Conservation (phyloP, 805 yeast genomes). For the Starmerella sirachaensis region DNA sequence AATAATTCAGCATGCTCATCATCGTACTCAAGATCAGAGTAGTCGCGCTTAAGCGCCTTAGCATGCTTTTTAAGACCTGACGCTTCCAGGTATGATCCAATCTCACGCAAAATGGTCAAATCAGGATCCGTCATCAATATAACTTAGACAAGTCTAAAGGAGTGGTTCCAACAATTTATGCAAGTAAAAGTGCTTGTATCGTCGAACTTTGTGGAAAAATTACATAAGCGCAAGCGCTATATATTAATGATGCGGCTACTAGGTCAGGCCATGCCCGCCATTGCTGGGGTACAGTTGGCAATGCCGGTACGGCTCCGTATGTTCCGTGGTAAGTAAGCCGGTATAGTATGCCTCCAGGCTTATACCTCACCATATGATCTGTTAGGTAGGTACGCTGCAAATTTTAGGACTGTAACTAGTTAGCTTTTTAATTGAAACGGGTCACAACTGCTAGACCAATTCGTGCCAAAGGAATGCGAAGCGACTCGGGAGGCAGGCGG, state of each 20-base stretch:
- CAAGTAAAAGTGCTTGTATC: background rate
- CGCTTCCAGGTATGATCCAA: slow-evolving; percentile 26
- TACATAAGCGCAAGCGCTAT: background rate
- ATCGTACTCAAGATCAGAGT: slow-evolving; percentile 21
- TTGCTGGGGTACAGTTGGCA: background rate
- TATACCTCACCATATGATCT: no score
- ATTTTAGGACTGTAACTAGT: no score
- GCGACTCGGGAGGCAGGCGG: no score
- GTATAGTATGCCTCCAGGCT: no score
- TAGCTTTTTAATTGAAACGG: no score
- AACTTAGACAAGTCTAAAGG: no score
- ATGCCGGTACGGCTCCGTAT: no score
- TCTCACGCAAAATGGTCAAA: slow-evolving; percentile 23
- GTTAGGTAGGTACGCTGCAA: no score
- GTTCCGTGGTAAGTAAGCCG: no score
- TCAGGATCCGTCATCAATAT: slow-evolving; percentile 18
- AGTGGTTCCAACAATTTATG: no score
- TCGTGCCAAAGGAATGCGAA: no score
- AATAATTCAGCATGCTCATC: slow-evolving; percentile 19
- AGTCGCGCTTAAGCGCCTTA: slow-evolving; percentile 25
- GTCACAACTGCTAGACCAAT: no score
- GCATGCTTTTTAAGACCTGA: slow-evolving; percentile 27
- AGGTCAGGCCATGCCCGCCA: background rate
- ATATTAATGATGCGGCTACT: background rate
- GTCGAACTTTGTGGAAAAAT: background rate